Evolutionary conservation across 2,329 filamentous ascomycete genomes (phyloP).

Genomic region (Aspergillus clavatus): DNA sequence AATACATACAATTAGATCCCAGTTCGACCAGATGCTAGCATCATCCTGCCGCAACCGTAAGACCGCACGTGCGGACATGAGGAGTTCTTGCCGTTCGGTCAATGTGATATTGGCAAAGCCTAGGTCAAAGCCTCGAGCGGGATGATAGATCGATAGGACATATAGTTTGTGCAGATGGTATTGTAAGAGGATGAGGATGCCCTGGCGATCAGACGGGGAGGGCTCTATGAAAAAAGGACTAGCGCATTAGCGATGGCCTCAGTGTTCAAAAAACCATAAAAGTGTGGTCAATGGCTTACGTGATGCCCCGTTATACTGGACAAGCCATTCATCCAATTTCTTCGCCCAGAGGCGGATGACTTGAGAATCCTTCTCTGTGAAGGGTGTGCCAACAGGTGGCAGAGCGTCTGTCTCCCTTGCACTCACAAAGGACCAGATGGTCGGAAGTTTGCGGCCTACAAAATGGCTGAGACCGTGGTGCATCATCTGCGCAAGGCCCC

Average conservation of each 20-base stretch:
- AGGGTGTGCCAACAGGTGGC: constrained; percentile 13
- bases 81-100: constrained; percentile 24
- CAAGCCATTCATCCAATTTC: constrained; percentile 27
- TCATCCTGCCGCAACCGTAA: constrained; percentile 25
- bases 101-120: constrained; percentile 24
- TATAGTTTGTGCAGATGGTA: constrained; percentile 30
- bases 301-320: constrained; percentile 25
- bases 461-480: constrained; percentile 28
- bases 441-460: constrained; percentile 25
- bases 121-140: constrained; percentile 26
- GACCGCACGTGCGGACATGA: constrained; percentile 28
- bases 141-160: constrained; percentile 28
- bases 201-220: constrained; percentile 25
- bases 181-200: constrained; percentile 27
- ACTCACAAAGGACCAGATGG: constrained; percentile 27
- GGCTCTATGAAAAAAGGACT: constrained; percentile 14
- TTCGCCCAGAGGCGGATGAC: constrained; percentile 27
- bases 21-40: constrained; percentile 30
- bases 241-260: not conserved
- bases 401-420: constrained; percentile 10
- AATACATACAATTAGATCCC: constrained; percentile 25
- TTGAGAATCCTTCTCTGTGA: constrained; percentile 24
- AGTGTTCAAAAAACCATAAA: too few relatives aligned
- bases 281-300: constrained; percentile 12
- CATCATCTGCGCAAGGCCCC: constrained; percentile 28